Evolutionary conservation across 2,329 filamentous ascomycete species (phyloP), one percentile per base, ranked within the genome.

Genomic region (Diaporthe amygdali): DNA sequence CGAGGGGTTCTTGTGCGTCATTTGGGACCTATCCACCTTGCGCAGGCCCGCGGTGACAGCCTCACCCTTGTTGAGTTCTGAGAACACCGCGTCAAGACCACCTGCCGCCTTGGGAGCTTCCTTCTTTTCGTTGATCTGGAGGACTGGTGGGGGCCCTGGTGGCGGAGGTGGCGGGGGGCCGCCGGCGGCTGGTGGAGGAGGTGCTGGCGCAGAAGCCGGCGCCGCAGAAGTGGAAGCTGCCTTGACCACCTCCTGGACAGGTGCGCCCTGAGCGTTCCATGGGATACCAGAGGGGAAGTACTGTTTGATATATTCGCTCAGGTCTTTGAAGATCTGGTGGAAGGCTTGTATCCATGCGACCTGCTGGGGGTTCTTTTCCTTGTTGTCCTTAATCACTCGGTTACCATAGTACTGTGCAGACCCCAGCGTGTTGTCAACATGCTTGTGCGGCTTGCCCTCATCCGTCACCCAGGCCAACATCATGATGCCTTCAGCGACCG

Each of bases 1-100:
- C 12, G 91, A 90, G 17, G 96, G 96, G 83, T 99, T 99, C 86
- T 98, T 98, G 84, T 99, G 96, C 72, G 96, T 99, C 96, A 98
- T 98, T 82, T 98, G 88, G 68, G 93, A 96, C 79, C 92, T 93
- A 84, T 98, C 96, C 63, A 99, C 96, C 86, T 98, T 99, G 75
- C 93, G 93, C 44, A 99, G 87, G 39, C 93, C 92, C 75, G 94
- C 91, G 5, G 96, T 99, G 72, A 99, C 94, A n/a, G 90, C 87
- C 72, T 94, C 91, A 70, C 96, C 96, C 80, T 93, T 92, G 83
- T 98, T 98, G 67, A 99, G 85, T 75, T 98, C 93, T 49, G 92
- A 92, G 81, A 99, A 99, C 3, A 99, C 95, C 30, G 96, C 95
- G 27, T 91, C 91, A 81, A 97, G 91, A 69, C 96, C 95, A 34